Evolutionary conservation across 1,284 basidiomycete genomes (phyloP).

Genomic region (Vanrija sp.): DNA sequence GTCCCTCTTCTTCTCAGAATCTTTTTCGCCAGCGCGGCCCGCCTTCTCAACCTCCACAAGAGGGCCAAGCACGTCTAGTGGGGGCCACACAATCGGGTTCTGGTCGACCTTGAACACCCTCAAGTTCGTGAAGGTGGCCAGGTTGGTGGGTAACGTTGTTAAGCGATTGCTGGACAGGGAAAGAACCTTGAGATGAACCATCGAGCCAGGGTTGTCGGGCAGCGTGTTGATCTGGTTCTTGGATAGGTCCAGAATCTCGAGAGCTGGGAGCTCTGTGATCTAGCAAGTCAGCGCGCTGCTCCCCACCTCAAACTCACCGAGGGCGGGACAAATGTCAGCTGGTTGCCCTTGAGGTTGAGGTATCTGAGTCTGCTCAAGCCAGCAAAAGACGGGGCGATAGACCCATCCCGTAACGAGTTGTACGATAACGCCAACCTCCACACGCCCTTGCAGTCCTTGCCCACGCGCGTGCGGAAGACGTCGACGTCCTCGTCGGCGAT

Average conservation of each 20-base stretch:
- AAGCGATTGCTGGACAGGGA: slow-evolving; percentile 84
- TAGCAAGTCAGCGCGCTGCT: slow-evolving; percentile 41
- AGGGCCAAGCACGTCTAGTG: slow-evolving; percentile 12
- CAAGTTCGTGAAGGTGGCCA: slow-evolving; percentile 68
- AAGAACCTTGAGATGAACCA: slow-evolving; percentile 80
- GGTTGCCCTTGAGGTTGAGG: slow-evolving; percentile 87
- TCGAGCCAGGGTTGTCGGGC: slow-evolving; percentile 73
- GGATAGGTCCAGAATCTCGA: slow-evolving; percentile 93
- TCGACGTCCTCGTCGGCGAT: slow-evolving; percentile 69
- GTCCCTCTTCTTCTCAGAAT: slow-evolving; percentile 36
- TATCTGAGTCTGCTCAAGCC: slow-evolving; percentile 77
- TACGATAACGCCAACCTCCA: slow-evolving; percentile 80
- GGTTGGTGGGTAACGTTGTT: slow-evolving; percentile 70
- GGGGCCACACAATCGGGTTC: slow-evolving; percentile 90
- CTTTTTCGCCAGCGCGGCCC: too few relatives aligned
- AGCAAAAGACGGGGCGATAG: slow-evolving; percentile 74
- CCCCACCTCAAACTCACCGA: slow-evolving; percentile 60
- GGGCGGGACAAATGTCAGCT: slow-evolving; percentile 75
- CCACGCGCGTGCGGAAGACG: slow-evolving; percentile 60
- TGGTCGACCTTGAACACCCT: slow-evolving; percentile 81
- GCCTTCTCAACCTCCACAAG: background rate
- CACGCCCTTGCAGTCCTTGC: slow-evolving; percentile 57
- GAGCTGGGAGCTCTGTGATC: slow-evolving; percentile 77
- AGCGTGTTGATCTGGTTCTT: slow-evolving; percentile 83
- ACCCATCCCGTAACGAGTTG: slow-evolving; percentile 66